These are phyloP conservation scores for Ophiostoma quercus DNA, from an alignment of 2,329 filamentous ascomycete species.

Conservation along the genomic window DNA sequence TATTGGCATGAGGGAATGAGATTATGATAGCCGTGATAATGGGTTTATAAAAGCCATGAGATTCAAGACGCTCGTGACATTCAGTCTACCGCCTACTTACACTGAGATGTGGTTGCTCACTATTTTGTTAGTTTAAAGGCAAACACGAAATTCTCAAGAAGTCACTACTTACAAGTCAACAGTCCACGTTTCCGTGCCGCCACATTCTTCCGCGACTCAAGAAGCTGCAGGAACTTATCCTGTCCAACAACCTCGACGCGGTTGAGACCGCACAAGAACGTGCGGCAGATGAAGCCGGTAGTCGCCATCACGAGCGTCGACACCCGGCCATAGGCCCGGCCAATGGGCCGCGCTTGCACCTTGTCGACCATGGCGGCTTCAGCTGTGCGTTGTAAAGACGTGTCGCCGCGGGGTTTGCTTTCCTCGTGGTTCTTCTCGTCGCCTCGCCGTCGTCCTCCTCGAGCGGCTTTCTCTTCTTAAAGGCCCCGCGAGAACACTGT, in stretches of 20 bases:
- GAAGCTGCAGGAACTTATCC: constrained; percentile 64
- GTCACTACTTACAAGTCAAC: constrained; percentile 61
- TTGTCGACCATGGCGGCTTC: constrained; percentile 20
- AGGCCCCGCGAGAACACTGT: background rate
- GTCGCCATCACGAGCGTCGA: constrained; percentile 72
- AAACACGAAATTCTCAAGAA: background rate
- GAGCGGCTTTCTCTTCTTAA: background rate
- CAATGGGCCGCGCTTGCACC: constrained; percentile 41
- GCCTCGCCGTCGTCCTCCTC: constrained; percentile 6
- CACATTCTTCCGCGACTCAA: constrained; percentile 67
- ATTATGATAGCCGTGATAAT: background rate
- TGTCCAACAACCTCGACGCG: constrained; percentile 71
- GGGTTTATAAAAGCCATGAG: background rate
- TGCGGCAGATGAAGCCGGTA: constrained; percentile 63
- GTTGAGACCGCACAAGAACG: constrained; percentile 71
- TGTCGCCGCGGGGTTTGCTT: background rate
- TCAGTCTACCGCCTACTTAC: constrained; percentile 50
- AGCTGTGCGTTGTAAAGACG: background rate
- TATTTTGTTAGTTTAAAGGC: constrained; percentile 33
- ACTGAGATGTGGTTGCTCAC: constrained; percentile 86
- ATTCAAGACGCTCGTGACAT: background rate
- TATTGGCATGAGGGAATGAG: background rate
- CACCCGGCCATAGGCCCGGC: constrained; percentile 63
- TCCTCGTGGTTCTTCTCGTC: background rate
- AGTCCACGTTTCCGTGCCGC: constrained; percentile 67